Percentiles rank a stretch among this genome's conserved stretches.
phyloP scores from a whole-genome alignment of 1,139 yeast species.

The Kodamaea arcana region DNA sequence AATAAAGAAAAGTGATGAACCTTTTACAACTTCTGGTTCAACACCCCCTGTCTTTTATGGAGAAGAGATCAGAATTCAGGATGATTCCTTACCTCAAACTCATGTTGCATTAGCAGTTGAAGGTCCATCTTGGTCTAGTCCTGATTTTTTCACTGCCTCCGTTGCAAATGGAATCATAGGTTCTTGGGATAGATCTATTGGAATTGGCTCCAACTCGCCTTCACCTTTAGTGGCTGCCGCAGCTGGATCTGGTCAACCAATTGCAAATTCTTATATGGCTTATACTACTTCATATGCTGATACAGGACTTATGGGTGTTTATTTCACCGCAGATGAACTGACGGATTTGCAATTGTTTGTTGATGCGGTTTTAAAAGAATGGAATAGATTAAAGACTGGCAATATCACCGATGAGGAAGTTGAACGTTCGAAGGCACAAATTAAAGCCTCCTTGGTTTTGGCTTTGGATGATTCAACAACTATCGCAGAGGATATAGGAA shows the following conservation, averaged over 20 bases:
- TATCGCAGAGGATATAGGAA: constrained; percentile 95
- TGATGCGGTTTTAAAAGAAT: constrained; percentile 76
- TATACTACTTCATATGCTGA: constrained; percentile 96
- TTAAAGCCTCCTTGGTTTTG: constrained; percentile 84
- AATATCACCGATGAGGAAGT: constrained; percentile 79
- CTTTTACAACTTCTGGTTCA: constrained; percentile 72
- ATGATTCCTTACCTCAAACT: constrained; percentile 79
- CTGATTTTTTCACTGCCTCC: constrained; percentile 91
- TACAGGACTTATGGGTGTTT: constrained; percentile 96
- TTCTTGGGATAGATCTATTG: constrained; percentile 93
- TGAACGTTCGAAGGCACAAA: constrained; percentile 88
- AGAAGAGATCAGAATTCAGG: constrained; percentile 82
- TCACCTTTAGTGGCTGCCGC: constrained; percentile 77
- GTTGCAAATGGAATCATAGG: constrained; percentile 97
- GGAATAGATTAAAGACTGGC: constrained; percentile 81
- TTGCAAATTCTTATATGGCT: constrained; percentile 93
- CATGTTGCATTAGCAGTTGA: constrained; percentile 95
- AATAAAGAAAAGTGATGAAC: constrained; percentile 60
- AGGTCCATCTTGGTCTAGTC: constrained; percentile 96
- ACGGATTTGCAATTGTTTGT: constrained; percentile 63
- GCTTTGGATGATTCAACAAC: constrained; percentile 95
- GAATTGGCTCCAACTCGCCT: constrained; percentile 67
- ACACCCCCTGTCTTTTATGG: constrained; percentile 80
- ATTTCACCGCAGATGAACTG: constrained; percentile 76
- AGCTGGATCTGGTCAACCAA: constrained; percentile 59